Percentiles rank a stretch among this genome's conserved stretches.
Evolutionary conservation across 1,284 basidiomycete genomes (phyloP).

Genomic region (Sanguinoderma infundibulare): DNA sequence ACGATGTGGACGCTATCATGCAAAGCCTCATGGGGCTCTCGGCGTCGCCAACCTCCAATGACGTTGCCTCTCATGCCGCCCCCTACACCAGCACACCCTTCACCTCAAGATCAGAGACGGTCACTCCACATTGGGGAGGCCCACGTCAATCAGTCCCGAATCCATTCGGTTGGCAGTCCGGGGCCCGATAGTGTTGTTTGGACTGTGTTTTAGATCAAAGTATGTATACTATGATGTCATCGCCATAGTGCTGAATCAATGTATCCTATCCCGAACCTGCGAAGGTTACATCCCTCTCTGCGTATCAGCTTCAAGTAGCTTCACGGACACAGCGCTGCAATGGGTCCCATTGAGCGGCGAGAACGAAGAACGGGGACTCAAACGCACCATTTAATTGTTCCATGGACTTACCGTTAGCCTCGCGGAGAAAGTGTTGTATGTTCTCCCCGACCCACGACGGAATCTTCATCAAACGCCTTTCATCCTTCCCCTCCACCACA

Average conservation of each 20-base stretch:
- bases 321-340: not conserved
- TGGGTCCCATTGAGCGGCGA: not conserved
- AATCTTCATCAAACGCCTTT: not conserved
- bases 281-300: no score
- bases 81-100: constrained; percentile 7
- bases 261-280: not conserved
- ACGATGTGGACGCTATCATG: constrained; percentile 67
- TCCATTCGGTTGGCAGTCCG: not conserved
- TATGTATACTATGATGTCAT: not conserved
- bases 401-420: not conserved
- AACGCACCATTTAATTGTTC: not conserved
- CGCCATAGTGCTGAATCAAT: not conserved
- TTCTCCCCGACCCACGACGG: not conserved
- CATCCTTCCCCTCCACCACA: not conserved
- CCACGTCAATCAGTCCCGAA: not conserved
- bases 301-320: not conserved
- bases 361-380: not conserved
- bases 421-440: not conserved
- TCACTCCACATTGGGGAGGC: constrained; percentile 18
- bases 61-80: constrained; percentile 2
- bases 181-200: not conserved
- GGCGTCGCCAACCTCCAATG: not conserved
- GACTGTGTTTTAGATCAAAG: not conserved
- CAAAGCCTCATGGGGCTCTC: constrained; percentile 53
- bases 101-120: constrained; percentile 18